A percentile compares a stretch with the other conserved stretches of the same genome.
These are phyloP conservation scores for Trifolium dubium DNA, from an alignment of 306 rosid genomes.

Conservation along the genomic window DNA sequence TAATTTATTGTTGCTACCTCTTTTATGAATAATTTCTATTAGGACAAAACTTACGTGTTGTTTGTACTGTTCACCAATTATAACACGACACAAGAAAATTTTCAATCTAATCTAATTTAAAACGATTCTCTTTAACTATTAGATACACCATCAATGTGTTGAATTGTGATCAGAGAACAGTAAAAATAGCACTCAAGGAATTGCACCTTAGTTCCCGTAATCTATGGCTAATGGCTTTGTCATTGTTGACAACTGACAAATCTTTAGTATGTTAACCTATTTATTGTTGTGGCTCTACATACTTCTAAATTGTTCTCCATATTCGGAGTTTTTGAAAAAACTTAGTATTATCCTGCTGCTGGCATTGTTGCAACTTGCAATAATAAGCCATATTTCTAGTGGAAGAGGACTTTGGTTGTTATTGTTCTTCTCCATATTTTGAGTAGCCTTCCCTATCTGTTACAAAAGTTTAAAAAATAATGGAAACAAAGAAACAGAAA, in stretches of 20 bases:
- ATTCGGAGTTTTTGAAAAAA: not conserved
- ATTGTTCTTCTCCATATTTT: not conserved
- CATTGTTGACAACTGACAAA: slow-evolving; percentile 14
- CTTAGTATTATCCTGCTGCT: not conserved
- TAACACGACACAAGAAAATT: not conserved
- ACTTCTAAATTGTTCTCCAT: slow-evolving; percentile 4
- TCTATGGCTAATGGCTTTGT: slow-evolving; percentile 2
- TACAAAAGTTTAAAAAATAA: not conserved
- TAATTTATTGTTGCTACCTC: slow-evolving; percentile 11
- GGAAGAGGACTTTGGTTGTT: not conserved
- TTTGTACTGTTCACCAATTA: not conserved
- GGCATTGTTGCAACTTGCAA: slow-evolving; percentile 2
- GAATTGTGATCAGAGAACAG: not conserved
- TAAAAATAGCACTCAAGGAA: not conserved
- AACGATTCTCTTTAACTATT: slow-evolving; percentile 4
- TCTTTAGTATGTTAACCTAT: slow-evolving; percentile 10
- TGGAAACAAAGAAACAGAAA: slow-evolving; percentile 25
- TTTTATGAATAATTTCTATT: slow-evolving; percentile 1
- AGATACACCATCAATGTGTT: not conserved
- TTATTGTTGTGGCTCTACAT: slow-evolving; percentile 15
- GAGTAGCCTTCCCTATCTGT: slow-evolving; percentile 17
- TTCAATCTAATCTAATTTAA: slow-evolving; percentile 2
- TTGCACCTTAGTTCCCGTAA: not conserved
- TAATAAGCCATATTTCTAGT: slow-evolving; percentile 11
- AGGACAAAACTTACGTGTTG: not conserved